Evolutionary conservation across 768 basidiomycete species (phyloP).

Genomic region (Gloeophyllum trabeum): DNA sequence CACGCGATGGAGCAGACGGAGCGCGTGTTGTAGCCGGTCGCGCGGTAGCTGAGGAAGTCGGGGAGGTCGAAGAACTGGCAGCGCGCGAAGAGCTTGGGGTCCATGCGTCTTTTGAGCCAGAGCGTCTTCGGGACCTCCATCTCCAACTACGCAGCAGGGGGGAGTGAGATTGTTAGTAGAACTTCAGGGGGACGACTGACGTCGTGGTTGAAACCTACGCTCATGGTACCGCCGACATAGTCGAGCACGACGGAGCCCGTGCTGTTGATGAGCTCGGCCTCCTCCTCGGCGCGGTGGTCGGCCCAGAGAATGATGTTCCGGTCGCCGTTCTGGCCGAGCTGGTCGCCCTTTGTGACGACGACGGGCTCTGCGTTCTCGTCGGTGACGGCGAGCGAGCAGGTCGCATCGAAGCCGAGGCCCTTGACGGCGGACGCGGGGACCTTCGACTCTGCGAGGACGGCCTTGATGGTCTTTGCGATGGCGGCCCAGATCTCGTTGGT

Average conservation of each 20-base stretch:
- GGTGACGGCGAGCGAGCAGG: conserved; percentile 88
- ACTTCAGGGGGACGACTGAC: not conserved
- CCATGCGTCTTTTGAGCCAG: conserved; percentile 92
- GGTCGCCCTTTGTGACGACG: conserved; percentile 56
- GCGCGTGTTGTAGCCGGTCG: conserved; percentile 59
- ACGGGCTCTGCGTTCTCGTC: conserved; percentile 67
- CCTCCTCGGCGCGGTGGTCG: conserved; percentile 88
- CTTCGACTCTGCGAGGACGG: conserved; percentile 47
- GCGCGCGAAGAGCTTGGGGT: conserved; percentile 48
- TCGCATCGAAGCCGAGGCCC: conserved; percentile 92
- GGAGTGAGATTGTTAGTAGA: not conserved
- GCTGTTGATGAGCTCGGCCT: conserved; percentile 83
- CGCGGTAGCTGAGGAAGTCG: conserved; percentile 92
- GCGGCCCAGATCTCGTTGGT: conserved; percentile 78
- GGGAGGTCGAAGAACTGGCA: conserved; percentile 89
- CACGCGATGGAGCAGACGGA: conserved; percentile 93
- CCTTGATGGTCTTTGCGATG: conserved; percentile 49
- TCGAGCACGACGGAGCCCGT: conserved; percentile 80
- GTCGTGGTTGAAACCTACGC: conserved; percentile 35
- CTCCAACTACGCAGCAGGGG: conserved; percentile 50
- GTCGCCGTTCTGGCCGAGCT: conserved; percentile 54
- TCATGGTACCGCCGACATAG: conserved; percentile 95
- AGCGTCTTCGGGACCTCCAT: conserved; percentile 98
- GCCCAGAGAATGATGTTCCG: conserved; percentile 94
- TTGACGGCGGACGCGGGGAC: conserved; percentile 54